Base-by-base conservation (phyloP, 139 green algal species). In the Picochlorum sp. region DNA sequence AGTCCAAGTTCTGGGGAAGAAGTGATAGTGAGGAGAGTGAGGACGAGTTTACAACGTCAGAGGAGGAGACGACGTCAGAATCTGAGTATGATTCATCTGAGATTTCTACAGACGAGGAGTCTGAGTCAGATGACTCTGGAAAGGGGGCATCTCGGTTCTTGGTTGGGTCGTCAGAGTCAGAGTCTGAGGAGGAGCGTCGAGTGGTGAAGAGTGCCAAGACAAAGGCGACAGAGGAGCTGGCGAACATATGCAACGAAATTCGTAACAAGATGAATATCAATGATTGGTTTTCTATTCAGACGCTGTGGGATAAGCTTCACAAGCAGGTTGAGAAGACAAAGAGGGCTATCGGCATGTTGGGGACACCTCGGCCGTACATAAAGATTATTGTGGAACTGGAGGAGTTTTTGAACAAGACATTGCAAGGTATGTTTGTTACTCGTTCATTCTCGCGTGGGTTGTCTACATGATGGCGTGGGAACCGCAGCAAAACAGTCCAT, bases 201-300 rank as follows among this genome's bases (percentile, higher is more conserved):
- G 84, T 95, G 20, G 84, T 97, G 34, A 67, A 82, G 41, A 83
- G 66, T 37, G 86, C 86, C 28, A 94, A 93, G 69, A 88, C 96
- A 72, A 90, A 93, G 74, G 74, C 87, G 1, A 83, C 86, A 41
- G 90, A 87, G 15, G 92, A 97, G 70, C 77, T 98, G 66, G 34
- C 52, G 6, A 38, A 76, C 10, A 84, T 79, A 16, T 91, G 83
- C 58, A 86, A 94, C 24, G 89, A 98, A 50, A 94, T 98, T 57
- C 76, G 84, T 78, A 97, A 98, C 77, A 96, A 97, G 77, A 92
- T 96, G 76, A 90, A 98, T 73, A 97, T 95, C 80, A 96, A 97
- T 55, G 94, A 99, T 76, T 99, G 90, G 90, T 75, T 81, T 0
- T 70, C 86, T 4, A 90, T 99, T 60, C 87, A 96, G 77, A 82